A percentile compares a stretch with the other conserved stretches of the same genome.
These are phyloP conservation scores for Ophiostoma sp. DNA, from an alignment of 2,329 filamentous ascomycete species.

Conservation along the genomic window DNA sequence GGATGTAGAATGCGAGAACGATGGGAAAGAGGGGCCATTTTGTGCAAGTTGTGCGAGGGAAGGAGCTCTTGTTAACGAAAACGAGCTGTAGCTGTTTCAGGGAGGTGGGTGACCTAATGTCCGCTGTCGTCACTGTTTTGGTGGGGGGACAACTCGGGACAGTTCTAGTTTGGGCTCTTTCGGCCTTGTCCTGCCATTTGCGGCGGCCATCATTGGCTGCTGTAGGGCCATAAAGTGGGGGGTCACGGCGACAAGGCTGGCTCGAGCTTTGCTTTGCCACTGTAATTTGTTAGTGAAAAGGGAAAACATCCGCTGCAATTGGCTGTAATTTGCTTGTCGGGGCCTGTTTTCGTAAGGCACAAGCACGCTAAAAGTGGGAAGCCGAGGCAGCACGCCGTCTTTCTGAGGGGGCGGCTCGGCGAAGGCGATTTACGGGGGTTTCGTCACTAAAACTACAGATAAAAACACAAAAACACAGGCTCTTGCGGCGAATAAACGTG, in stretches of 20 bases:
- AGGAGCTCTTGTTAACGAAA: background rate
- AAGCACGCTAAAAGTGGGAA: background rate
- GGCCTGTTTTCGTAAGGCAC: background rate
- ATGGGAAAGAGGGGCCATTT: background rate
- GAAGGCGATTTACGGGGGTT: background rate
- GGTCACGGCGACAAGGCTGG: background rate
- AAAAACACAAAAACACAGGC: no score
- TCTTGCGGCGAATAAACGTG: background rate
- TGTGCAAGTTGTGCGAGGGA: background rate
- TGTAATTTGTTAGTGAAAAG: background rate
- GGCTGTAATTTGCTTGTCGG: background rate
- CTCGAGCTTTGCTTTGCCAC: background rate
- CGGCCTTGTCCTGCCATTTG: background rate
- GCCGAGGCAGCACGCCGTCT: background rate
- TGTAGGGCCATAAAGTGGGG: background rate
- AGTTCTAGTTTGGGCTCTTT: background rate
- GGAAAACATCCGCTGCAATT: background rate
- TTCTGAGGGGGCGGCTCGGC: background rate
- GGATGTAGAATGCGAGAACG: background rate
- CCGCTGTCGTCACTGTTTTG: slow-evolving; percentile 1
- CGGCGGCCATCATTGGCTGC: background rate
- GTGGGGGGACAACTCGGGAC: background rate
- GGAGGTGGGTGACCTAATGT: background rate
- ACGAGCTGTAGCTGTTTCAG: background rate
- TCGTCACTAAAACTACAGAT: background rate